Percentiles rank a stretch among this genome's conserved stretches.
Evolutionary conservation across 108 stramenopile species (phyloP).

Genomic region (Poteriospumella lacustris): DNA sequence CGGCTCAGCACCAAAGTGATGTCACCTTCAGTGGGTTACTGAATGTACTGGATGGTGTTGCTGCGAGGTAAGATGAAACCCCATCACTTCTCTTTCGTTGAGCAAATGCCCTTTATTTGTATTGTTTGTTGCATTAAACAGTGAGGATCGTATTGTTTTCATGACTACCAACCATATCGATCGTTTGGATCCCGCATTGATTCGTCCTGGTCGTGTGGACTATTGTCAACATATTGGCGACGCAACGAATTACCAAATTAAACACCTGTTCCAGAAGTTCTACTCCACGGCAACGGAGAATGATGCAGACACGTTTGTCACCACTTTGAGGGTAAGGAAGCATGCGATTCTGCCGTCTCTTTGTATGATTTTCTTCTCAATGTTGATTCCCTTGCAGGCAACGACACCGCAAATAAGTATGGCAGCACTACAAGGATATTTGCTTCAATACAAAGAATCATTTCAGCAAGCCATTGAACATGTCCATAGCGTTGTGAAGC

Average conservation of each 20-base stretch:
- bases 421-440: slow-evolving; percentile 35
- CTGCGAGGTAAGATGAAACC: neutral
- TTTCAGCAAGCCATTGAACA: neutral
- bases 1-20: neutral
- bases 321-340: neutral
- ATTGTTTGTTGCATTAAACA: no score
- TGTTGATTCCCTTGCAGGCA: neutral
- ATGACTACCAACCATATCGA: slow-evolving; percentile 21
- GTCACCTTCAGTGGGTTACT: neutral
- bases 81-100: no score
- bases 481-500: neutral
- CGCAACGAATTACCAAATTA: slow-evolving; percentile 17
- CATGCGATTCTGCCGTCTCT: neutral
- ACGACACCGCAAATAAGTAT: slow-evolving; percentile 17
- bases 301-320: neutral
- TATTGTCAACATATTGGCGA: slow-evolving; percentile 13
- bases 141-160: neutral
- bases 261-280: slow-evolving; percentile 29
- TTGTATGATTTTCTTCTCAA: neutral
- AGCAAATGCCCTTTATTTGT: no score
- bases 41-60: neutral
- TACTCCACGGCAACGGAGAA: neutral
- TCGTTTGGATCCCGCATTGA: slow-evolving; percentile 6
- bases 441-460: slow-evolving; percentile 7
- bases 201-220: slow-evolving; percentile 24